A percentile compares a stretch with the other conserved stretches of the same genome.
Conservation (phyloP, 257 asterid genomes). For the Linaria vulgaris region DNA sequence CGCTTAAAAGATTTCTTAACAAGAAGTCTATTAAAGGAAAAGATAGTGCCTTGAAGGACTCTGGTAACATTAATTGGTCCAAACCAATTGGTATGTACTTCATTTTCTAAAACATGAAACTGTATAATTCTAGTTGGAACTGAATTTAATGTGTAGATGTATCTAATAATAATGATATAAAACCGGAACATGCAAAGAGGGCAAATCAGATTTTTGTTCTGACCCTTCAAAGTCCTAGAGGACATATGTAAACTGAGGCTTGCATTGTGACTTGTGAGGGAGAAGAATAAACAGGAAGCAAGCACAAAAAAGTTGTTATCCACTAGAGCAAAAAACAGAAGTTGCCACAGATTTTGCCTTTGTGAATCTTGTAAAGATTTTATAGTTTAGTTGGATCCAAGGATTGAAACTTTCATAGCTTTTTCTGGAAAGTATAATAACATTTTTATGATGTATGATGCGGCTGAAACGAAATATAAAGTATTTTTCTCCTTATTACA, state of each 20-base stretch:
- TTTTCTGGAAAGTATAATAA: no score
- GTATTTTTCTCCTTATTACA: no score
- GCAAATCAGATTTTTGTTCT: neutral
- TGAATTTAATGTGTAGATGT: neutral
- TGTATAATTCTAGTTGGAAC: neutral
- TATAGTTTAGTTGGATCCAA: no score
- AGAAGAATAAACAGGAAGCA: neutral
- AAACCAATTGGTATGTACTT: neutral
- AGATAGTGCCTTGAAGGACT: neutral
- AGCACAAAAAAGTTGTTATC: neutral
- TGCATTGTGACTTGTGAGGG: no score
- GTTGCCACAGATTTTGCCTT: neutral
- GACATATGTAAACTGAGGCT: constrained; percentile 13
- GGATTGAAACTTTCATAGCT: no score
- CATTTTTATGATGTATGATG: no score
- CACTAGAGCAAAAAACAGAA: no score
- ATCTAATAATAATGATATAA: no score
- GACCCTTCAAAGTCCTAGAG: constrained; percentile 30
- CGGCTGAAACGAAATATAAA: no score
- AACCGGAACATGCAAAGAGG: neutral
- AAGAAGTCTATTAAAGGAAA: neutral
- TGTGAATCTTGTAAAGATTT: neutral
- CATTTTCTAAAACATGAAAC: neutral
- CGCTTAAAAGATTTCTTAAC: neutral
- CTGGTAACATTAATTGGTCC: neutral